Evolutionary conservation across 768 basidiomycete genomes (phyloP), one percentile per base, ranked within the genome.

Genomic region (Cystobasidium onofrii): DNA sequence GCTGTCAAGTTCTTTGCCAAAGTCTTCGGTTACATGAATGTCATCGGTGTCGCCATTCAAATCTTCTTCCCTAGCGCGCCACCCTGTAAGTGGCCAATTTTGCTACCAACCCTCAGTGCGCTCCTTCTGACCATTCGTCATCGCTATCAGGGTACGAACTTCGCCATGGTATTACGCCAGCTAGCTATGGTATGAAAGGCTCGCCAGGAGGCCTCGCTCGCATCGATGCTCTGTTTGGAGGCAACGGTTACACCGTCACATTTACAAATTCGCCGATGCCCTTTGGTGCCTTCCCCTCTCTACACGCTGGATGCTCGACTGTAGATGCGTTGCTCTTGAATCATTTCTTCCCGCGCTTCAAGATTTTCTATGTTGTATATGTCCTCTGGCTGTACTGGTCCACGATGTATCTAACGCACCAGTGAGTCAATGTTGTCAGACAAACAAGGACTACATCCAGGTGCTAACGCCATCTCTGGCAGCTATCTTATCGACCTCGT

Each of bases 401-500:
- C 12, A 97, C 95, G 27, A 98, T 98, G 95, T 96, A 96, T 84
- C 88, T 96, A 78, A 92, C 91, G 1, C 94, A 97, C 74, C 74
- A 73, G 66, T 70, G 66, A 70, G 66, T 70, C 6, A 75, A 73
- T n/a, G 25, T n/a, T 76, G 36, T 7, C 12, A 39, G 7, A 6
- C 41, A 3, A 41, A 6, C 36, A 25, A 25, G 7, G 4, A 7
- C 34, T 60, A 15, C 44, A 20, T 4, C 41, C 12, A 39, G 9
- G 27, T 34, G 46, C 44, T 69, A 18, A 23, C 31, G 52, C 4
- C 36, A 67, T 52, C 1, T 15, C n/a, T n/a, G n/a, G n/a, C 29
- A 95, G 98, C 83, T 98, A 98, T 84, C 89, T 99, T 79, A 93
- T 99, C 82, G 96, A 99, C 80, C 91, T 97, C 80, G 91, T 92